A percentile compares a stretch with the other conserved stretches of the same genome.
These are phyloP conservation scores for Plasmodium gaboni DNA, from an alignment of 169 alveolate species.

Conservation along the genomic window DNA sequence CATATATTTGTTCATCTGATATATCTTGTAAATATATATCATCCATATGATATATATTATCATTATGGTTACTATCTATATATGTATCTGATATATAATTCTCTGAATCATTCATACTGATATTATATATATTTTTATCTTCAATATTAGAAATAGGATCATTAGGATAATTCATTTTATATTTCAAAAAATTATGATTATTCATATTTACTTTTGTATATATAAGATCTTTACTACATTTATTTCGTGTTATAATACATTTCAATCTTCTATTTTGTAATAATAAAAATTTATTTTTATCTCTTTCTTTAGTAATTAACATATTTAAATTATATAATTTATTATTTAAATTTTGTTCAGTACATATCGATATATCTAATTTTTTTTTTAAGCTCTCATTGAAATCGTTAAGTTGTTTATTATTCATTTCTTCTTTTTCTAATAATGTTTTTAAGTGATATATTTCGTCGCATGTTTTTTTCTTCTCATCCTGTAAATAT, in stretches of 20 bases:
- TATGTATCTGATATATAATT: no score
- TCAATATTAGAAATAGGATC: neutral
- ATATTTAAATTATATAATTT: conserved; percentile 29
- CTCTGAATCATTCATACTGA: neutral
- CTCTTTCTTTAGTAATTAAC: conserved; percentile 43
- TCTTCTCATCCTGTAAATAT: conserved; percentile 24
- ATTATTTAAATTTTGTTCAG: conserved; percentile 21
- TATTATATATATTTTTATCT: neutral
- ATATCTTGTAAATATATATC: no score
- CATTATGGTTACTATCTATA: no score
- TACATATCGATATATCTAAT: conserved; percentile 2
- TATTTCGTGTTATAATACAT: conserved; percentile 6
- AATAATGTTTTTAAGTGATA: conserved; percentile 19
- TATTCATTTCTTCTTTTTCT: conserved; percentile 17
- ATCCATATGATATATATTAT: no score
- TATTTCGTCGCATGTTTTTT: conserved; percentile 34
- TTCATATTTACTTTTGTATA: no score
- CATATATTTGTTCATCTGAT: no score
- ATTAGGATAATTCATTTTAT: neutral
- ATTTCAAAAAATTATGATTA: no score
- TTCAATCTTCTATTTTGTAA: conserved; percentile 57
- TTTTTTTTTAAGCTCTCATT: conserved; percentile 49
- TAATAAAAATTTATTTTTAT: conserved; percentile 33
- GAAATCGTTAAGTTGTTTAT: conserved; percentile 16
- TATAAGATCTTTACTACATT: neutral